phyloP scores from a whole-genome alignment of 164 flowering plant genomes.

The Aristolochia californica region DNA sequence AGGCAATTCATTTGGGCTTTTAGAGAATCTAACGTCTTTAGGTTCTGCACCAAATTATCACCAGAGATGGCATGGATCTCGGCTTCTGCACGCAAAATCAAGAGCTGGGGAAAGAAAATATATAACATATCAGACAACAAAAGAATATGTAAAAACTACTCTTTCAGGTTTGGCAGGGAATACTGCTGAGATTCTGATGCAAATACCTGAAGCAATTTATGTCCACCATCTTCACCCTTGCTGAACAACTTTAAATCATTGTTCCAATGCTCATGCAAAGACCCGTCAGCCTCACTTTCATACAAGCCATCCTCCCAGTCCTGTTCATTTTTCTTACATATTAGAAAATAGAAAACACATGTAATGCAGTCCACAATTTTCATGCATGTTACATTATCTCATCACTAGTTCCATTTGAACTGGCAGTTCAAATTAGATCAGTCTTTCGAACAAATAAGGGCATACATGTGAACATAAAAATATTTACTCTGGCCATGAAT shows the following conservation, averaged over 20 bases:
- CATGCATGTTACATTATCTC: no score
- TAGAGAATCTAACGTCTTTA: constrained; percentile 40
- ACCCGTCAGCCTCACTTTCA: constrained; percentile 82
- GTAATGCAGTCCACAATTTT: no score
- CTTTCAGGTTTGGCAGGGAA: background rate
- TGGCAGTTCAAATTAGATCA: no score
- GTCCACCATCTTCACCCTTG: constrained; percentile 80
- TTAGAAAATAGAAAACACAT: background rate
- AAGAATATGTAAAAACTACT: no score
- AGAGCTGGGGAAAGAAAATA: constrained; percentile 37
- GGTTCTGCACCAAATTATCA: constrained; percentile 31
- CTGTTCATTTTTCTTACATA: constrained; percentile 19
- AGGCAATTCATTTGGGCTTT: constrained; percentile 36
- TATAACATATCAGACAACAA: background rate
- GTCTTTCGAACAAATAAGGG: no score
- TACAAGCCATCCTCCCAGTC: constrained; percentile 94
- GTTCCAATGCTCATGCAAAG: constrained; percentile 83
- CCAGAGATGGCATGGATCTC: constrained; percentile 56
- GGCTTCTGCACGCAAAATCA: constrained; percentile 71
- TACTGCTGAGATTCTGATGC: background rate
- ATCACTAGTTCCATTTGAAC: no score
- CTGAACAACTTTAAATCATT: constrained; percentile 57
- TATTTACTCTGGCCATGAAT: no score
- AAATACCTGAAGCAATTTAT: constrained; percentile 69
- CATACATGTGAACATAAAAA: no score